These are phyloP conservation scores for Rhododendron mucronatum DNA, from an alignment of 148 eudicot genomes.

Conservation along the genomic window DNA sequence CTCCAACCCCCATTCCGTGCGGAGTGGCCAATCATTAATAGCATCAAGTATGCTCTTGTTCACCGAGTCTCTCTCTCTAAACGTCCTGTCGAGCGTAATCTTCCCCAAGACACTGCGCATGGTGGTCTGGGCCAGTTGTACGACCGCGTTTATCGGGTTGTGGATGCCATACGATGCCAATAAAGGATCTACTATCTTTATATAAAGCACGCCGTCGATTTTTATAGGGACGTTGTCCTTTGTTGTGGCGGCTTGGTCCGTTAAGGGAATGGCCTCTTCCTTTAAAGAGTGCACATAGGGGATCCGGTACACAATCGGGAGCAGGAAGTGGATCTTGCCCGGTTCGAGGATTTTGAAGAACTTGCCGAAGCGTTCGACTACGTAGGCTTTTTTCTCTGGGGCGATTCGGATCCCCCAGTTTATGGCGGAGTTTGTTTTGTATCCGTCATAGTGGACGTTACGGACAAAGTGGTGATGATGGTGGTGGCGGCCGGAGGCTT, in stretches of 20 bases:
- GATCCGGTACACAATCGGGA: neutral
- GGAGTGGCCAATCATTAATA: neutral
- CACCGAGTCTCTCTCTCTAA: neutral
- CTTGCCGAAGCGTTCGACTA: neutral
- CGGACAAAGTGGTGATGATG: neutral
- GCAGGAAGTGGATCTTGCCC: neutral
- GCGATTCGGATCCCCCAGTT: neutral
- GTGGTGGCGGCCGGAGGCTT: neutral
- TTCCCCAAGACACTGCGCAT: neutral
- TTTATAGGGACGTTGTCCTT: neutral
- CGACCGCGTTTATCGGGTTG: neutral
- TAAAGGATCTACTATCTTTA: neutral
- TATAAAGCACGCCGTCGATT: neutral
- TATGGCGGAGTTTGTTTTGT: neutral
- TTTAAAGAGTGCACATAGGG: neutral
- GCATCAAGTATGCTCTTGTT: neutral
- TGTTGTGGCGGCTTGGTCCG: neutral
- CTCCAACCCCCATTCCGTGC: neutral
- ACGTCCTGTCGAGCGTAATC: neutral
- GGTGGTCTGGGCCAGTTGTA: neutral
- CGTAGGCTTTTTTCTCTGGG: neutral
- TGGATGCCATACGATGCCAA: neutral
- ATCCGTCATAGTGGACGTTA: neutral
- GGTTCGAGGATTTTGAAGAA: neutral
- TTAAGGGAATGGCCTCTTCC: neutral